Conservation (phyloP, 2,329 filamentous ascomycete species). For the Pyrenochaeta sp. region DNA sequence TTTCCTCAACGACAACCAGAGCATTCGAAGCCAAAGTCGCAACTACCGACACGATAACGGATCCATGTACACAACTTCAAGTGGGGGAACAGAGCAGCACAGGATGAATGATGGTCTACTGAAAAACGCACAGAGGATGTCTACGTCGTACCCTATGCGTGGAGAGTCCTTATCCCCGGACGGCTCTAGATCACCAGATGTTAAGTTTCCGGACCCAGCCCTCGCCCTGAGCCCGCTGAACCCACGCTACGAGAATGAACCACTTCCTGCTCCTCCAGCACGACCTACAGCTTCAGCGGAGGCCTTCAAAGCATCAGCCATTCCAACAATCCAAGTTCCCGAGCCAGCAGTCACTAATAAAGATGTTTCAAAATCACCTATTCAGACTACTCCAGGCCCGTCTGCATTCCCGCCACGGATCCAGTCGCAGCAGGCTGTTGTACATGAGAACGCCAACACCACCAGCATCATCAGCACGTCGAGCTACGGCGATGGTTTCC, state of each 20-base stretch:
- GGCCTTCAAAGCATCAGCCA: conserved; percentile 48
- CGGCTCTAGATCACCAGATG: conserved; percentile 40
- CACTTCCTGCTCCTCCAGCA: conserved; percentile 19
- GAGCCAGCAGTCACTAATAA: conserved; percentile 28
- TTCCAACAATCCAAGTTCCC: conserved; percentile 34
- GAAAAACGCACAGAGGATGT: conserved; percentile 66
- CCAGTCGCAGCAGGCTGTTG: conserved; percentile 47
- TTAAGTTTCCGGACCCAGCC: conserved; percentile 46
- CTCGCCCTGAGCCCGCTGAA: conserved; percentile 40
- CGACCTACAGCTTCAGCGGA: conserved; percentile 21
- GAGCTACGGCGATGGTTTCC: conserved; percentile 65
- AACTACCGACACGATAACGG: conserved; percentile 49
- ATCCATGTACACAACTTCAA: conserved; percentile 63
- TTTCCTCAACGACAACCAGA: conserved; percentile 61
- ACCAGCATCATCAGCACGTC: conserved; percentile 58
- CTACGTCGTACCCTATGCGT: conserved; percentile 59
- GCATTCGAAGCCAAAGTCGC: conserved; percentile 44
- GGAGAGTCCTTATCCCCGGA: conserved; percentile 50
- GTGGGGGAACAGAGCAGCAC: conserved; percentile 54
- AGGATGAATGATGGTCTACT: conserved; percentile 61
- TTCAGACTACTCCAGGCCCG: conserved; percentile 27
- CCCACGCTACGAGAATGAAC: conserved; percentile 30
- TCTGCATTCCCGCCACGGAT: conserved; percentile 37
- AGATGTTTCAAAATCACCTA: conserved; percentile 36
- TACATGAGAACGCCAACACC: conserved; percentile 45